Evolutionary conservation across 208 protist genomes (phyloP), one percentile per base, ranked within the genome.

Genomic region (Acanthamoeba lenticulata): DNA sequence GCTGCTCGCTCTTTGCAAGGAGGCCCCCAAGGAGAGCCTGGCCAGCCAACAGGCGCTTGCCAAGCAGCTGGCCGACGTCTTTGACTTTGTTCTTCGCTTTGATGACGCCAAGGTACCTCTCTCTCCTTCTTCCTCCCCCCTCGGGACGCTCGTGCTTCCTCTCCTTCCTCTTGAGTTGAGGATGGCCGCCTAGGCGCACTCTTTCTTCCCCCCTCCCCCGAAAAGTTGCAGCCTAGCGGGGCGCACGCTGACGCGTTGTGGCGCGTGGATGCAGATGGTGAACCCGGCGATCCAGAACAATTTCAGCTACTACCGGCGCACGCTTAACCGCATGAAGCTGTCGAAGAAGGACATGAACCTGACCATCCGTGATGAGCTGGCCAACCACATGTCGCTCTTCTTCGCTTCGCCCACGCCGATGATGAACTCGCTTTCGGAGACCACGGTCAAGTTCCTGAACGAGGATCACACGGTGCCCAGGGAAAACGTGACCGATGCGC

Each of bases 271-370:
- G 38, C 38, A 97, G 95, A 97, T 98, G 96, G 94, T 93, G 15
- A 98, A 98, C 94, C 96, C 97, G 49, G 91, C 96, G 24, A 97
- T 98, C 60, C 97, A 98, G 85, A 98, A 98, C 62, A 97, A 98
- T 90, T 97, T 98, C 40, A 96, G 93, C 81, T 98, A 98, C 92
- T 98, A 98, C 94, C 95, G 97, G 62, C 67, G 97, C 60, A 98
- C 96, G n/a, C 91, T 98, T 27, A 97, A 95, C 89, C 79, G 97
- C 77, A 97, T 98, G 96, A 98, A 98, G 93, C 93, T 97, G 52
- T 65, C 92, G 19, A 96, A 97, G 52, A 96, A 96, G 34, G 96
- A 97, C 62, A 62, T 65, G 34, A 96, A 83, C 93, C 90, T 92
- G 11, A 72, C 60, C 42, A 94, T 74, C 47, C 72, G 55, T 24